phyloP scores from a whole-genome alignment of 805 yeast species.

The Priceomyces carsonii region DNA sequence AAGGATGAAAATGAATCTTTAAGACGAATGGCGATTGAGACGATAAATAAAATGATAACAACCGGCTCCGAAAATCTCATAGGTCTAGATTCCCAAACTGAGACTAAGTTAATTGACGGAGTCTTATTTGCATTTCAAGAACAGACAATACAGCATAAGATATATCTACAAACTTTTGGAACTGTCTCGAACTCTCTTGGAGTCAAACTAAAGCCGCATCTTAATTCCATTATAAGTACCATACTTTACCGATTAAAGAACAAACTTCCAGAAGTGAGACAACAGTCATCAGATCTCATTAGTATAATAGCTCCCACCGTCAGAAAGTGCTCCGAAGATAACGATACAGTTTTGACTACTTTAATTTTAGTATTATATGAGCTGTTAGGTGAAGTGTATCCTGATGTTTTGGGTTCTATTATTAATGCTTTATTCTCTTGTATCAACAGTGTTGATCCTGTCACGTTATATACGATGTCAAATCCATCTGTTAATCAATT shows the following conservation, averaged over 20 bases:
- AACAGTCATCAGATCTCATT: slow-evolving; percentile 81
- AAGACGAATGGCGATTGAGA: slow-evolving; percentile 74
- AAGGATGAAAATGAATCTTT: slow-evolving; percentile 84
- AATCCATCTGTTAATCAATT: slow-evolving; percentile 80
- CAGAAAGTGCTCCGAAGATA: slow-evolving; percentile 54
- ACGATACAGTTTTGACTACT: slow-evolving; percentile 61
- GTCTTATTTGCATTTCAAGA: slow-evolving; percentile 78
- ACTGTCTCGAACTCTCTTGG: slow-evolving; percentile 64
- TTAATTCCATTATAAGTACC: slow-evolving; percentile 71
- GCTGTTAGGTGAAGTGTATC: slow-evolving; percentile 90
- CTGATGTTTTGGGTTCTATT: slow-evolving; percentile 88
- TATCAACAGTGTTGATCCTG: slow-evolving; percentile 58
- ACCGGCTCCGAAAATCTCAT: slow-evolving; percentile 28
- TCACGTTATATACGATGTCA: slow-evolving; percentile 48
- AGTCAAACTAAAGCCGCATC: slow-evolving; percentile 63
- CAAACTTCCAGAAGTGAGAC: slow-evolving; percentile 69
- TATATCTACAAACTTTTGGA: slow-evolving; percentile 64
- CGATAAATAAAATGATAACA: slow-evolving; percentile 59
- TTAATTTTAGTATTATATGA: slow-evolving; percentile 81
- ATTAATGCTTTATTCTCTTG: slow-evolving; percentile 69
- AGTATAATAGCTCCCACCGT: slow-evolving; percentile 66
- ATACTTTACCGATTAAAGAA: slow-evolving; percentile 72
- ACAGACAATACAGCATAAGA: slow-evolving; percentile 58
- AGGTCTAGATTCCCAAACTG: slow-evolving; percentile 64
- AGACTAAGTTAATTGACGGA: slow-evolving; percentile 75